Conservation (phyloP, 306 rosid genomes). For the Rubus parviflorus region DNA sequence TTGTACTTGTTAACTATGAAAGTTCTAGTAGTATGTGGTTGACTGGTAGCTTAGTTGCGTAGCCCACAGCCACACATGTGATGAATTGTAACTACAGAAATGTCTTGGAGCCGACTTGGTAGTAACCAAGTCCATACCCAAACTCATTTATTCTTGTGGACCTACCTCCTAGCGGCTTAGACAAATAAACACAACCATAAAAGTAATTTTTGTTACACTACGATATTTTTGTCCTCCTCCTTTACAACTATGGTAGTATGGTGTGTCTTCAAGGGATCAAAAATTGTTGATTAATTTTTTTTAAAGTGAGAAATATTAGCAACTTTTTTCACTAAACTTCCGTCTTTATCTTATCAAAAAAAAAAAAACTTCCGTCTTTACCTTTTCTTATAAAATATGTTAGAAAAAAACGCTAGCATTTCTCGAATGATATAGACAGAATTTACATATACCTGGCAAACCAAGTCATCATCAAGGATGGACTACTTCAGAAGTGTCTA, state of each 20-base stretch:
- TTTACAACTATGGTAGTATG: too few species aligned
- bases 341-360: too few species aligned
- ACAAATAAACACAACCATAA: too few species aligned
- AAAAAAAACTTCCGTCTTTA: not conserved
- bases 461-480: not conserved
- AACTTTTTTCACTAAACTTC: not conserved
- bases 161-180: not conserved
- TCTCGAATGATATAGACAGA: not conserved
- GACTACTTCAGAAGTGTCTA: not conserved
- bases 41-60: not conserved
- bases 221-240: too few species aligned
- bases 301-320: not conserved
- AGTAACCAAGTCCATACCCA: not conserved
- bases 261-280: too few species aligned
- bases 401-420: not conserved
- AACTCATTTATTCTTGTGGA: not conserved
- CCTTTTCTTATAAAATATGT: not conserved
- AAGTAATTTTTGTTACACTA: too few species aligned
- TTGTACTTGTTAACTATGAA: not conserved
- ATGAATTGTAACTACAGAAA: not conserved
- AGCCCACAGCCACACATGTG: constrained; percentile 8
- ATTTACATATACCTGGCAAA: not conserved
- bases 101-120: not conserved
- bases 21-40: not conserved
- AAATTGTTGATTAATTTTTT: too few species aligned